Conservation (phyloP, 257 asterid species). For the Salvia miltiorrhiza region DNA sequence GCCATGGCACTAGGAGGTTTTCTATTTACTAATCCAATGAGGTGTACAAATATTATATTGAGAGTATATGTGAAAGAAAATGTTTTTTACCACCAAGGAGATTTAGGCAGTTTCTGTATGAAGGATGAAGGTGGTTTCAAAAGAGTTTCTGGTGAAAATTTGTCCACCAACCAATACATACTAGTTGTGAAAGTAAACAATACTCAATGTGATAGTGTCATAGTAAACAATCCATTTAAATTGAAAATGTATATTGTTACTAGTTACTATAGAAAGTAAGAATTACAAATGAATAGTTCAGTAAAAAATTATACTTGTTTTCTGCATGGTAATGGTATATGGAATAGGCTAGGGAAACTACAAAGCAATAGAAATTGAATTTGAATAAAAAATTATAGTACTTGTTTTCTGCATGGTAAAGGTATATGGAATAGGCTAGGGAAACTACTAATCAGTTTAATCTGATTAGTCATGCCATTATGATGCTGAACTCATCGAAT, state of each 20-base stretch:
- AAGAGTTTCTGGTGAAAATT: not conserved
- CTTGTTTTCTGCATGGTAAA: not conserved
- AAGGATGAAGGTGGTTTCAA: slow-evolving; percentile 1
- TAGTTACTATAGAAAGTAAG: not conserved
- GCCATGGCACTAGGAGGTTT: not conserved
- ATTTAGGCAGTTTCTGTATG: not conserved
- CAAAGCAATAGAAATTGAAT: not conserved
- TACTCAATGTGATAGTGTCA: not conserved
- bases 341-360: not conserved
- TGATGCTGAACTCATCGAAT: not conserved
- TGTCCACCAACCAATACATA: too few species aligned
- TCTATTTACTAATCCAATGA: not conserved
- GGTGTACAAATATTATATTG: not conserved
- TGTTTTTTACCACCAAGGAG: not conserved
- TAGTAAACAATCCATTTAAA: not conserved
- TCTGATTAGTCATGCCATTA: not conserved
- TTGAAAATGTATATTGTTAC: not conserved
- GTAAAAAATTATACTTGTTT: not conserved
- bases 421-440: not conserved
- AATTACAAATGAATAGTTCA: not conserved
- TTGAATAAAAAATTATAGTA: not conserved
- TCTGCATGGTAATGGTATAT: not conserved
- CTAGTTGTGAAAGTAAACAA: not conserved
- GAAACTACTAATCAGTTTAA: not conserved
- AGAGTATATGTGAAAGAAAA: not conserved